A percentile compares a stretch with the other conserved stretches of the same genome.
phyloP scores from a whole-genome alignment of 2,329 filamentous ascomycete genomes.

The Aureobasidium namibiae region DNA sequence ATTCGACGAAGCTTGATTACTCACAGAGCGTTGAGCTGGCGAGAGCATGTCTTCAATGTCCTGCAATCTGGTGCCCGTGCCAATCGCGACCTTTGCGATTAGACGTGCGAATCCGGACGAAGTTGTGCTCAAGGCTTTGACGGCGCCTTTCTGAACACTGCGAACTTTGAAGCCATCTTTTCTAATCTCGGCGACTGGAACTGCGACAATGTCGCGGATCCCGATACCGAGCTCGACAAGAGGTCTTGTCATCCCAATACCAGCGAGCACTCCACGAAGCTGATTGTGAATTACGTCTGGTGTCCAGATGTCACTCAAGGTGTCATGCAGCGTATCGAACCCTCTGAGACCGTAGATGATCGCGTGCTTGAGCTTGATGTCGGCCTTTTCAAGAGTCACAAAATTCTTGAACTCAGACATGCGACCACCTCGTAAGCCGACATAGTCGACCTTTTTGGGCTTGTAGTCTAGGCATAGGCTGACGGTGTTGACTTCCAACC shows the following conservation, averaged over 20 bases:
- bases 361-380: slow-evolving; percentile 76
- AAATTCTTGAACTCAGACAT: slow-evolving; percentile 99
- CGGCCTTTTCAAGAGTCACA: slow-evolving; percentile 78
- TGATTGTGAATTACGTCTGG: slow-evolving; percentile 86
- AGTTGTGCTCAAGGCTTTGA: slow-evolving; percentile 85
- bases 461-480: slow-evolving; percentile 91
- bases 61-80: slow-evolving; percentile 87
- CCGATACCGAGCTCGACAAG: slow-evolving; percentile 87
- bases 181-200: slow-evolving; percentile 85
- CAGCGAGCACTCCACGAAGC: slow-evolving; percentile 78
- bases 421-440: slow-evolving; percentile 79
- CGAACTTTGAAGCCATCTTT: slow-evolving; percentile 90
- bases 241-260: slow-evolving; percentile 80
- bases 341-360: slow-evolving; percentile 90
- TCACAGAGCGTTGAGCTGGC: slow-evolving; percentile 31
- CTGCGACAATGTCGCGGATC: slow-evolving; percentile 74
- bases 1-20: slow-evolving; percentile 26
- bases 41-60: slow-evolving; percentile 73
- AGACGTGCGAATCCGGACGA: slow-evolving; percentile 90
- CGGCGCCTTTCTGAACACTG: slow-evolving; percentile 82
- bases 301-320: slow-evolving; percentile 93
- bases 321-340: slow-evolving; percentile 82
- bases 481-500: slow-evolving; percentile 77
- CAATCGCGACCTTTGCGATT: slow-evolving; percentile 87
- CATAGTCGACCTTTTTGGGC: slow-evolving; percentile 95